Evolutionary conservation across 2,329 filamentous ascomycete species (phyloP).

Genomic region (Fusarium musae): DNA sequence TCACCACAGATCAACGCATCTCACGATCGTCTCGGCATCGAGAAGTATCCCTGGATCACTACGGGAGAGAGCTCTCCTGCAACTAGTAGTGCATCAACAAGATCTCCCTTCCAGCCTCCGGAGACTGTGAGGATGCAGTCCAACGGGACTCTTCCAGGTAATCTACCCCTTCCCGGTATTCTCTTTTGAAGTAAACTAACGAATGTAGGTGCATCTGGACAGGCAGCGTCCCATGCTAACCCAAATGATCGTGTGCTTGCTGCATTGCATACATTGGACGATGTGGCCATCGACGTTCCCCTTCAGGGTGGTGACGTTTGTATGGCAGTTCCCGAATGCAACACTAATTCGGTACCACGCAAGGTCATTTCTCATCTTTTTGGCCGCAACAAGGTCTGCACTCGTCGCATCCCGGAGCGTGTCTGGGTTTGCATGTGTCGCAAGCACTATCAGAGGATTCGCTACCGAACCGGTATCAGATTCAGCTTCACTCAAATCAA

Average conservation of each 20-base stretch:
- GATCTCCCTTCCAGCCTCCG: conserved; percentile 21
- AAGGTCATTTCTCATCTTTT: conserved; percentile 87
- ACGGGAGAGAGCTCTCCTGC: conserved; percentile 23
- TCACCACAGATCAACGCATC: conserved; percentile 26
- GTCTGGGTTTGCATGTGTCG: conserved; percentile 83
- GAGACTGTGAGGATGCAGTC: conserved; percentile 11
- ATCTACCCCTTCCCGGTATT: neutral
- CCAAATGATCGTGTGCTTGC: conserved; percentile 37
- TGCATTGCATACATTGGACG: conserved; percentile 24
- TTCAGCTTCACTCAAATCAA: conserved; percentile 72
- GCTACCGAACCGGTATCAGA: conserved; percentile 73
- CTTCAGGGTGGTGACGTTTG: conserved; percentile 54
- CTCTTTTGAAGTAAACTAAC: conserved; percentile 1
- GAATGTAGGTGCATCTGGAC: neutral
- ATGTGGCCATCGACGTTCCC: conserved; percentile 23
- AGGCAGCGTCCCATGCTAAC: conserved; percentile 6
- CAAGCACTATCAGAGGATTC: conserved; percentile 82
- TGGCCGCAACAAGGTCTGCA: conserved; percentile 83
- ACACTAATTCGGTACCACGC: conserved; percentile 69
- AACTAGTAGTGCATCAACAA: conserved; percentile 12
- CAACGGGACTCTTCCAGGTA: conserved; percentile 22
- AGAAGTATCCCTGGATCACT: conserved; percentile 27
- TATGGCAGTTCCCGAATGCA: conserved; percentile 67
- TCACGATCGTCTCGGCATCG: conserved; percentile 18
- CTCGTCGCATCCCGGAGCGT: conserved; percentile 72